Evolutionary conservation across 1,139 yeast species (phyloP), one percentile per base, ranked within the genome.

Genomic region (Taphrina populina): DNA sequence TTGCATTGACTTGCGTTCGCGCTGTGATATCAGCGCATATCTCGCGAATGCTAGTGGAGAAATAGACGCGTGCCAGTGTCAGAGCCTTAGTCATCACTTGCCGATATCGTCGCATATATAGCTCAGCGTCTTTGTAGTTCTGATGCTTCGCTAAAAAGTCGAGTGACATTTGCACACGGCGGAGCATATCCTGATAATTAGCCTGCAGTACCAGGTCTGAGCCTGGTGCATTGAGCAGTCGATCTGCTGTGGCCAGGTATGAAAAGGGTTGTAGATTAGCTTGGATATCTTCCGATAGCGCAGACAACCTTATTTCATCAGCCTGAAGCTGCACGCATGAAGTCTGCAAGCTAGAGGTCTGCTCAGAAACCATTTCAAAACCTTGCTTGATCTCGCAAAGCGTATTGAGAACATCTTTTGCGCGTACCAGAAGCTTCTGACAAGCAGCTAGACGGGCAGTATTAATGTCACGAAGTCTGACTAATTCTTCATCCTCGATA

Each of bases 51-150:
- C 77, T 77, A 43, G 73, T 76, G 24, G 76, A 75, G 58, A 86
- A 71, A 65, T 81, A 86, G 63, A 83, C 85, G 61, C 83, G 78
- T 20, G 88, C 79, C 61, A 92, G 73, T 0, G 95, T 81, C 57
- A 88, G 74, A 0, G 95, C 83, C 59, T 96, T 77, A 0, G 94
- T 83, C 78, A 88, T 76, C 65, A 96, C 87, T 64, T 87, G 95
- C 59, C 88, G 78, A 69, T 86, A 87, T 59, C 92, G 76, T 62
- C 83, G 79, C 43, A 77, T 77, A 67, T 87, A 88, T 2, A 80
- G 66, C 32, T 83, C 95, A 15, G 81, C 74, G 59, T 88, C 95
- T 65, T 78, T 81, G 64, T 84, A 84, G 35, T 77, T 74, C 1
- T 76, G 72, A 52, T 60, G 44, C 15, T 65, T 65, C 13, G 73